phyloP scores from a whole-genome alignment of 345 rosid genomes.

The Syzygium aqueum region DNA sequence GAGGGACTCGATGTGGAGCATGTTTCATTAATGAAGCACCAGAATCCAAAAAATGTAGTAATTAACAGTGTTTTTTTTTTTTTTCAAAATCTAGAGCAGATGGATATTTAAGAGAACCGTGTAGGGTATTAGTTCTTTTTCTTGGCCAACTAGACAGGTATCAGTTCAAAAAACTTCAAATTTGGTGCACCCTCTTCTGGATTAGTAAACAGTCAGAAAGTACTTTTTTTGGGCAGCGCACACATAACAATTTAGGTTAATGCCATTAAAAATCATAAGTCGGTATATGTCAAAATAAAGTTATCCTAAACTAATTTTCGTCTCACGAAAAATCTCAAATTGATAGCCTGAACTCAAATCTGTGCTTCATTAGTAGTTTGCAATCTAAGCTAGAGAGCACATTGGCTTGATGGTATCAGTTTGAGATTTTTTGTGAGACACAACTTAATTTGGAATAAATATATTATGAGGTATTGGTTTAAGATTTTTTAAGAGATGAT shows the following conservation, averaged over 20 bases:
- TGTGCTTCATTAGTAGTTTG: background rate
- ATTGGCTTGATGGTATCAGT: background rate
- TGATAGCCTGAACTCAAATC: rapidly evolving
- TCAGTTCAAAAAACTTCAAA: background rate
- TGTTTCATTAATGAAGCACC: background rate
- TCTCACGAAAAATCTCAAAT: background rate
- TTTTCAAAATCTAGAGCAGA: background rate
- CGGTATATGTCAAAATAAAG: rapidly evolving
- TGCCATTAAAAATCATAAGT: background rate
- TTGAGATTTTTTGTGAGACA: background rate
- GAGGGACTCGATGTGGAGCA: background rate
- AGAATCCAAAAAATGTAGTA: background rate
- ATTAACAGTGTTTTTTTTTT: background rate
- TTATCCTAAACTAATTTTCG: background rate
- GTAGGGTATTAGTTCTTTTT: background rate
- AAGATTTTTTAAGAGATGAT: too few species aligned
- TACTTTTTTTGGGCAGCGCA: background rate
- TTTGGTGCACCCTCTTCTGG: background rate
- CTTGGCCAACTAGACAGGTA: background rate
- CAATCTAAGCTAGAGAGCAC: background rate
- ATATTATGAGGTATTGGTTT: background rate
- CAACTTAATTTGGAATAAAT: background rate
- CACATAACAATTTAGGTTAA: background rate
- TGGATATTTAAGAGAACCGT: background rate
- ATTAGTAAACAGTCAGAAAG: background rate